Conservation (phyloP, 2,329 filamentous ascomycete species). For the Dothideomycetes sp. region DNA sequence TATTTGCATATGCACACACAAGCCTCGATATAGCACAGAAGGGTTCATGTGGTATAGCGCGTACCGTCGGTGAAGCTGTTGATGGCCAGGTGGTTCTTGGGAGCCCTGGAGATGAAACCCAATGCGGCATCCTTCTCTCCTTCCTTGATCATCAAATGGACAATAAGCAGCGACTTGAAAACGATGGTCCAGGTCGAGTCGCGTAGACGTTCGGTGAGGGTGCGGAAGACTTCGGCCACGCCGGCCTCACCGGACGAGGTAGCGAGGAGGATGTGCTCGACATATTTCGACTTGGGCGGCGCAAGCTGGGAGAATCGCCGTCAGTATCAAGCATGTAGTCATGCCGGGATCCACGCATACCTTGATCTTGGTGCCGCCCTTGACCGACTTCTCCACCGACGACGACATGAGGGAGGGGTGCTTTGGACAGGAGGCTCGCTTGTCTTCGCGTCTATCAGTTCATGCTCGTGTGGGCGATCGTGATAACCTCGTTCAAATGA, state of each 20-base stretch:
- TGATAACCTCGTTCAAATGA: no score
- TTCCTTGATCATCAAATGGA: constrained; percentile 96
- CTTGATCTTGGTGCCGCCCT: constrained; percentile 97
- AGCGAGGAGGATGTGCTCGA: constrained; percentile 92
- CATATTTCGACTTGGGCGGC: constrained; percentile 97
- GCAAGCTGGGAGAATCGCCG: constrained; percentile 54
- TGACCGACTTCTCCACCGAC: constrained; percentile 98
- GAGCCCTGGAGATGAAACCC: constrained; percentile 71
- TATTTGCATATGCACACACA: background rate
- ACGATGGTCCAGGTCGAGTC: constrained; percentile 99
- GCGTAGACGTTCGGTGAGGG: constrained; percentile 75
- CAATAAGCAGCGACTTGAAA: constrained; percentile 92
- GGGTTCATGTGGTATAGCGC: no score
- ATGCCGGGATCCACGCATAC: constrained; percentile 35
- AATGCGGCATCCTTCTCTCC: constrained; percentile 83
- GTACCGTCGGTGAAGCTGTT: constrained; percentile 86
- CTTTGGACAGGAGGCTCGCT: no score
- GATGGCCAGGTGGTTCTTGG: constrained; percentile 67
- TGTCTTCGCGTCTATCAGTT: no score
- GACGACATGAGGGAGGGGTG: constrained; percentile 53
- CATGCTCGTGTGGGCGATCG: no score
- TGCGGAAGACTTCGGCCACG: constrained; percentile 90
- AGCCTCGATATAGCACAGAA: background rate
- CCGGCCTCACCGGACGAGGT: constrained; percentile 92
- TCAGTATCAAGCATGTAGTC: background rate